Evolutionary conservation across 2,329 filamentous ascomycete species (phyloP).

Genomic region (Botrytis porri): DNA sequence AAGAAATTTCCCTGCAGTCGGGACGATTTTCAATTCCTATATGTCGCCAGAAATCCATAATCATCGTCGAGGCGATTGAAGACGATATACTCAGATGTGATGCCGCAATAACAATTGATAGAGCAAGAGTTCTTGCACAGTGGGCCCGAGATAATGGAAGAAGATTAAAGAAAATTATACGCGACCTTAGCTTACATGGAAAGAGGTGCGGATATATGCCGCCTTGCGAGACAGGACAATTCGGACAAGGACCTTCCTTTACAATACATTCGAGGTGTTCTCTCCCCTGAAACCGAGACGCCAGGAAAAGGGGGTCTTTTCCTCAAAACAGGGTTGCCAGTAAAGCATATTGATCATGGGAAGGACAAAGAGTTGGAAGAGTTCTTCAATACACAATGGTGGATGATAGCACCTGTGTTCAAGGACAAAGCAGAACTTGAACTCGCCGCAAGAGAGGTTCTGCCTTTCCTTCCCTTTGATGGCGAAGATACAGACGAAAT

Average conservation of each 20-base stretch:
- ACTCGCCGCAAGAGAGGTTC: conserved; percentile 20
- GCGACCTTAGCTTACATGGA: conserved; percentile 25
- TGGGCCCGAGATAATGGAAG: not conserved
- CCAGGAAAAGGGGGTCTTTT: not conserved
- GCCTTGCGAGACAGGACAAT: conserved; percentile 21
- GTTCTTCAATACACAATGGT: conserved; percentile 27
- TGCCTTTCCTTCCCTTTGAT: conserved; percentile 26
- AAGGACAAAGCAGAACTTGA: conserved; percentile 15
- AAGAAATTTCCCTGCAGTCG: not conserved
- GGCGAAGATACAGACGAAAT: not conserved
- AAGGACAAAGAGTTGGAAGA: conserved; percentile 16
- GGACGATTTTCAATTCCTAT: conserved; percentile 22
- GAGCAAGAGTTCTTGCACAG: conserved; percentile 6
- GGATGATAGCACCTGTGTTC: conserved; percentile 27
- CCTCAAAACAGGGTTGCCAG: not conserved
- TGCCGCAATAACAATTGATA: not conserved
- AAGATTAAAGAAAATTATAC: conserved; percentile 21
- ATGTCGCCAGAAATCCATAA: conserved; percentile 19
- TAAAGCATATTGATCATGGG: conserved; percentile 24
- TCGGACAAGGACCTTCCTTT: conserved; percentile 26
- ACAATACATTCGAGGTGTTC: not conserved
- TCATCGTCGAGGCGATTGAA: conserved; percentile 17
- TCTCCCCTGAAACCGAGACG: not conserved
- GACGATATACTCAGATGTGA: conserved; percentile 20
- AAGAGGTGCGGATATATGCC: conserved; percentile 20